phyloP scores from a whole-genome alignment of 1,284 basidiomycete species.

The Cerioporus squamosus region DNA sequence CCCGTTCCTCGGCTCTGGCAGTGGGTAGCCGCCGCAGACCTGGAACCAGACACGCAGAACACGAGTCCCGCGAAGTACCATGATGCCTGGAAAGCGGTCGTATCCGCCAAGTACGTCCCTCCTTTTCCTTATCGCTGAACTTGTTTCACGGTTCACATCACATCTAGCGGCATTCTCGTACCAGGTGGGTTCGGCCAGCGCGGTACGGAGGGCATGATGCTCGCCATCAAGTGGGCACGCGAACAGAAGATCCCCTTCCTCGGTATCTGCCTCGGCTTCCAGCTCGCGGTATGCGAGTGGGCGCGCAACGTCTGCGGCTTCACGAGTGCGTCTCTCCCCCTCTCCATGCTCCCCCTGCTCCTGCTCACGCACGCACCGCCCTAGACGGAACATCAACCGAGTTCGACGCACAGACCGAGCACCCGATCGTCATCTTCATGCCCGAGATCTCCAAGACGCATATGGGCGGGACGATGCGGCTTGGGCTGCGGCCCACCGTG shows the following conservation, averaged over 20 bases:
- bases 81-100: slow-evolving; percentile 93
- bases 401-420: slow-evolving; percentile 61
- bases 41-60: slow-evolving; percentile 83
- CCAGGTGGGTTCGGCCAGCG: slow-evolving; percentile 95
- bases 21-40: slow-evolving; percentile 98
- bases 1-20: slow-evolving; percentile 35
- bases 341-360: slow-evolving; percentile 2
- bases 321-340: slow-evolving; percentile 48
- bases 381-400: slow-evolving; percentile 89
- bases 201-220: slow-evolving; percentile 97
- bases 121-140: slow-evolving; percentile 14
- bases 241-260: slow-evolving; percentile 96
- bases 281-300: slow-evolving; percentile 96
- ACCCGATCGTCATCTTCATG: slow-evolving; percentile 96
- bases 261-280: slow-evolving; percentile 98
- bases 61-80: slow-evolving; percentile 90
- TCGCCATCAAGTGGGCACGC: slow-evolving; percentile 95
- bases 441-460: slow-evolving; percentile 98
- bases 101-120: slow-evolving; percentile 77
- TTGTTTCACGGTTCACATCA: slow-evolving; percentile 10
- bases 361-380: not conserved
- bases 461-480: slow-evolving; percentile 98
- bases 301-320: slow-evolving; percentile 86
- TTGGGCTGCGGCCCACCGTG: slow-evolving; percentile 93
- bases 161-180: slow-evolving; percentile 84